Evolutionary conservation across 805 yeast genomes (phyloP).

Genomic region (Nakazawaea molendinolei): DNA sequence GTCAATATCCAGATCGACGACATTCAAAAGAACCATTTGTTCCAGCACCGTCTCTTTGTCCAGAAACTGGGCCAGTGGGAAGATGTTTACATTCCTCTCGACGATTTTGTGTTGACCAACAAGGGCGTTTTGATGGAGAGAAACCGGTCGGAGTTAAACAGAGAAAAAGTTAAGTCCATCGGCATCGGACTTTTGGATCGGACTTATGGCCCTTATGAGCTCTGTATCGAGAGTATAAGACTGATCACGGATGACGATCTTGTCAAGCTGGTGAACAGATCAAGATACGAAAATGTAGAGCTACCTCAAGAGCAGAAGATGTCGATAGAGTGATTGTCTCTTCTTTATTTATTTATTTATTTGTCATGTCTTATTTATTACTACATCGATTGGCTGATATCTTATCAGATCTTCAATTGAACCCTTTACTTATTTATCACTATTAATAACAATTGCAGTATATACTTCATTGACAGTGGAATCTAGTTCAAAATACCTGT

Average conservation of each 20-base stretch:
- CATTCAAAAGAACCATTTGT: constrained; percentile 69
- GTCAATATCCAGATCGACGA: constrained; percentile 80
- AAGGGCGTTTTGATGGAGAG: constrained; percentile 58
- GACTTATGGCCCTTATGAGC: constrained; percentile 67
- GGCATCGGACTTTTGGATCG: constrained; percentile 77
- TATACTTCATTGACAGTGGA: too few species aligned
- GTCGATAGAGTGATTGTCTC: constrained; percentile 1
- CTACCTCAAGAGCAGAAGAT: constrained; percentile 1
- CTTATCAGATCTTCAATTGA: too few species aligned
- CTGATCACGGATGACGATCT: constrained; percentile 55
- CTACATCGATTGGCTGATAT: too few species aligned
- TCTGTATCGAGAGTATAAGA: constrained; percentile 68
- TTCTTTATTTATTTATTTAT: constrained; percentile 3
- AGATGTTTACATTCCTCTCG: constrained; percentile 69
- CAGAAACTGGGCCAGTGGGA: constrained; percentile 77
- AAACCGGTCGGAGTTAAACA: constrained; percentile 51
- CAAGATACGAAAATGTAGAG: constrained; percentile 21
- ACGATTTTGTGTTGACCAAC: constrained; percentile 77
- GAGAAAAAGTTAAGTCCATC: constrained; percentile 57
- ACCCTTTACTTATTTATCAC: too few species aligned
- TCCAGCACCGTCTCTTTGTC: constrained; percentile 73
- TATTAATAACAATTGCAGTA: too few species aligned
- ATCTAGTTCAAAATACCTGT: constrained; percentile 2
- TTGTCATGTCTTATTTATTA: too few species aligned
- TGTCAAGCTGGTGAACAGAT: constrained; percentile 30